Percentiles rank a stretch among this genome's conserved stretches.
These are phyloP conservation scores for Xerocomellus intermedius DNA, from an alignment of 768 basidiomycete species.

Conservation along the genomic window DNA sequence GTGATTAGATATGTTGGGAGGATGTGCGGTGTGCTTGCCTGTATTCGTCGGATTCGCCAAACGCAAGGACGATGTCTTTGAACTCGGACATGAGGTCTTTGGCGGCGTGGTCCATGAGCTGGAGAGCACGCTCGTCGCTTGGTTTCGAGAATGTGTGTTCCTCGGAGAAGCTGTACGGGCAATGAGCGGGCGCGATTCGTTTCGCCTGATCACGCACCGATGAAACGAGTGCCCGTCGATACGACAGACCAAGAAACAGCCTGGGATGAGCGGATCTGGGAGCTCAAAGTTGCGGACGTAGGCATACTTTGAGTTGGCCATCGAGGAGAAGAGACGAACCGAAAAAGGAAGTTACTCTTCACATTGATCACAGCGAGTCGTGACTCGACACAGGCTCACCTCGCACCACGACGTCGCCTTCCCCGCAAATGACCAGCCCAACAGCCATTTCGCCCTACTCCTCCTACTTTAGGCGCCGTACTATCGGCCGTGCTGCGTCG, in stretches of 20 bases:
- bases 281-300: slow-evolving; percentile 91
- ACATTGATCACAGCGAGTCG: slow-evolving; percentile 13
- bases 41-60: slow-evolving; percentile 97
- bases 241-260: slow-evolving; percentile 80
- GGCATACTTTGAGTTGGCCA: slow-evolving; percentile 92
- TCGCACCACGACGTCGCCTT: background rate
- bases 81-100: slow-evolving; percentile 76
- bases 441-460: slow-evolving; percentile 27
- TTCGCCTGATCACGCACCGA: slow-evolving; percentile 48
- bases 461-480: slow-evolving; percentile 57
- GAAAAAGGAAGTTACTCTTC: slow-evolving; percentile 22
- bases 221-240: slow-evolving; percentile 95
- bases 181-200: background rate
- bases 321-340: slow-evolving; percentile 29
- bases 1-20: background rate
- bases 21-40: slow-evolving; percentile 49
- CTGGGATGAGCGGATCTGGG: slow-evolving; percentile 80
- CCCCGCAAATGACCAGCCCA: slow-evolving; percentile 22
- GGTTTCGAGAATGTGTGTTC: slow-evolving; percentile 83
- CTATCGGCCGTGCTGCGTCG: slow-evolving; percentile 76
- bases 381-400: no score
- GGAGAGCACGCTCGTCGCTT: slow-evolving; percentile 83
- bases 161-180: slow-evolving; percentile 69
- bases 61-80: slow-evolving; percentile 81
- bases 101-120: slow-evolving; percentile 93